These are phyloP conservation scores for Vaccinium corymbosum DNA, from an alignment of 148 eudicot genomes.

Conservation along the genomic window DNA sequence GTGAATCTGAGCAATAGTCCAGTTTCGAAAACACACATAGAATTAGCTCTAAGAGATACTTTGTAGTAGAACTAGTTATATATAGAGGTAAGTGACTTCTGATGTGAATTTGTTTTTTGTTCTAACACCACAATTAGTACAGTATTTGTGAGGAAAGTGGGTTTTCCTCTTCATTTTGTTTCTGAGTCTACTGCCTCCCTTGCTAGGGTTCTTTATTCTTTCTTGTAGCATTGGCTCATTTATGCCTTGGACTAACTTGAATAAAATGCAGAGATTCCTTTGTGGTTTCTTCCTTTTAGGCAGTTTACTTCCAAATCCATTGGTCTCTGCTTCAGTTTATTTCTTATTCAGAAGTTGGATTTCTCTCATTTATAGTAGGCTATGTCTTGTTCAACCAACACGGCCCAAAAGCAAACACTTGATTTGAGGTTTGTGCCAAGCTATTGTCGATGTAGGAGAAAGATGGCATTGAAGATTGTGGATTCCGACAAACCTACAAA, in stretches of 20 bases:
- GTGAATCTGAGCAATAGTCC: too few species aligned
- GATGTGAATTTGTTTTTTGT: constrained; percentile 42
- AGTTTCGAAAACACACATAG: too few species aligned
- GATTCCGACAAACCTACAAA: too few species aligned
- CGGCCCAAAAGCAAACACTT: too few species aligned
- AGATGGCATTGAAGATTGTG: too few species aligned
- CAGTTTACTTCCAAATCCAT: background rate
- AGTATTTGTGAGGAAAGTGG: constrained; percentile 37
- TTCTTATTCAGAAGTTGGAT: too few species aligned
- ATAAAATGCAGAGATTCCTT: constrained; percentile 32
- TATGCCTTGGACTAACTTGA: constrained; percentile 39
- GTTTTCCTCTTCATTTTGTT: constrained; percentile 24
- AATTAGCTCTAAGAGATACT: too few species aligned
- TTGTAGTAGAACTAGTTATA: too few species aligned
- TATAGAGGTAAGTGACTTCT: constrained; percentile 23
- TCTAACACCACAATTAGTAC: constrained; percentile 6
- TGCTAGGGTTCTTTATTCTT: constrained; percentile 51
- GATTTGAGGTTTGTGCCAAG: too few species aligned
- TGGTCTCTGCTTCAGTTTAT: background rate
- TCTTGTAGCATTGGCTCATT: constrained; percentile 45
- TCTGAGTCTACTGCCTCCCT: constrained; percentile 44
- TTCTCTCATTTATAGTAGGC: too few species aligned
- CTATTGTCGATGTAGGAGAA: too few species aligned
- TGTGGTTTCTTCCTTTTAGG: background rate
- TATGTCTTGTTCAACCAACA: too few species aligned